Evolutionary conservation across 768 basidiomycete genomes (phyloP).

Genomic region (Basidioascus undulatus): DNA sequence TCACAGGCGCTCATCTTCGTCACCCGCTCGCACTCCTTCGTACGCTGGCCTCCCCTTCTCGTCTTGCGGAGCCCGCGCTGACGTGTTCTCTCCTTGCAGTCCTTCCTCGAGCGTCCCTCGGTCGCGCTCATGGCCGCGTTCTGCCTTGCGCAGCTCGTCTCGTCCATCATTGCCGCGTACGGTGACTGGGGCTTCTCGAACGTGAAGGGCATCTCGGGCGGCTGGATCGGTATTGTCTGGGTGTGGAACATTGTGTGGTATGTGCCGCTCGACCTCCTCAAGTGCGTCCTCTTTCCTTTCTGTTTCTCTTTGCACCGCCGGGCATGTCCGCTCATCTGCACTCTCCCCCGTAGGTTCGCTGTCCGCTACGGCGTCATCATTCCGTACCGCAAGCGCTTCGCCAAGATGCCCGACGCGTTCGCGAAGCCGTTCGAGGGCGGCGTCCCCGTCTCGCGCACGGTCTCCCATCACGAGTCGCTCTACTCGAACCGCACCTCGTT

Average conservation of each 20-base stretch:
- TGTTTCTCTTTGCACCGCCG: no score
- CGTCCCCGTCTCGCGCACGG: conserved; percentile 47
- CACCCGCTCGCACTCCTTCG: conserved; percentile 47
- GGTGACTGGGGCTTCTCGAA: conserved; percentile 86
- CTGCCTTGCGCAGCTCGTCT: conserved; percentile 76
- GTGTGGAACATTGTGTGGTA: conserved; percentile 91
- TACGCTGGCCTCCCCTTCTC: neutral
- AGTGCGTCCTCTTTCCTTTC: no score
- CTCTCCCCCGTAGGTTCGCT: no score
- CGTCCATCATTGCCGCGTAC: conserved; percentile 84
- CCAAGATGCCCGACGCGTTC: conserved; percentile 18
- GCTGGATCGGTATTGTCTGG: conserved; percentile 96
- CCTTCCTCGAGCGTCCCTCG: conserved; percentile 92
- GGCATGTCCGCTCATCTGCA: no score
- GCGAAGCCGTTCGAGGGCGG: conserved; percentile 22
- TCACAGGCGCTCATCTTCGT: conserved; percentile 95
- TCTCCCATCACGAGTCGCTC: conserved; percentile 68
- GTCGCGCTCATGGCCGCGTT: conserved; percentile 71
- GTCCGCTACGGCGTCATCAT: conserved; percentile 92
- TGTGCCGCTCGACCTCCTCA: conserved; percentile 73
- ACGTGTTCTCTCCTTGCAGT: no score
- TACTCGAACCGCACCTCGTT: conserved; percentile 91
- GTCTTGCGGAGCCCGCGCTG: conserved; percentile 8
- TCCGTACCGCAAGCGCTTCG: conserved; percentile 38
- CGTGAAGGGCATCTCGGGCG: conserved; percentile 51